These are phyloP conservation scores for Bipolaris gigantea DNA, from an alignment of 2,329 filamentous ascomycete species.

Conservation along the genomic window DNA sequence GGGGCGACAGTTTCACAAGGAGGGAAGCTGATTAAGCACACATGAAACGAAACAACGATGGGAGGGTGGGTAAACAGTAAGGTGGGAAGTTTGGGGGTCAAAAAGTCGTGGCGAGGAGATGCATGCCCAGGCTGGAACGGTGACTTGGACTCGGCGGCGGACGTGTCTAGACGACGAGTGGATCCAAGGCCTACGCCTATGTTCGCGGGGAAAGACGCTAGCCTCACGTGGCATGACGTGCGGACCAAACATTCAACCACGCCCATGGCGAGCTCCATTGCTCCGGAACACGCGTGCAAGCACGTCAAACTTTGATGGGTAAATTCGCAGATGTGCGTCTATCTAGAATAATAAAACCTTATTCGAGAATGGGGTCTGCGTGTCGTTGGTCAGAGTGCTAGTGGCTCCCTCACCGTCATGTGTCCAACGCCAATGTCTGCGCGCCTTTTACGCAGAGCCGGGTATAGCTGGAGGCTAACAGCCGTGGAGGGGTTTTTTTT, in stretches of 20 bases:
- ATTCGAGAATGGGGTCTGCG: neutral
- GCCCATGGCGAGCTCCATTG: neutral
- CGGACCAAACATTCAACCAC: constrained; percentile 1
- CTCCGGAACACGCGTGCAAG: neutral
- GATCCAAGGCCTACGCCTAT: constrained; percentile 26
- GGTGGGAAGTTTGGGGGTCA: constrained; percentile 9
- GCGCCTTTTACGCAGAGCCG: neutral
- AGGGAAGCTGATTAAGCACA: constrained; percentile 15
- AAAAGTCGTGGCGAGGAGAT: constrained; percentile 15
- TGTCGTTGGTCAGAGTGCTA: neutral
- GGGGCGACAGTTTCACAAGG: constrained; percentile 34
- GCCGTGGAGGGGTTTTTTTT: neutral
- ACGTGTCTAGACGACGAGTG: constrained; percentile 22
- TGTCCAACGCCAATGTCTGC: neutral
- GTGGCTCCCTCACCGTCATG: neutral
- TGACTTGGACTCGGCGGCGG: constrained; percentile 20
- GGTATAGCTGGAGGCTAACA: neutral
- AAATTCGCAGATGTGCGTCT: neutral
- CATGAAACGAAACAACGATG: constrained; percentile 21
- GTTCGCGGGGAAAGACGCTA: constrained; percentile 35
- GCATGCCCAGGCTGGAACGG: constrained; percentile 12
- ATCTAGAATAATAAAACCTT: neutral
- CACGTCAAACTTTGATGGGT: neutral
- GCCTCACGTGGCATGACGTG: constrained; percentile 25
- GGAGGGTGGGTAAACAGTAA: constrained; percentile 8